Percentiles rank a stretch among this genome's conserved stretches.
Conservation (phyloP, 192 early-diverging fungal genomes). For the Chytriomyces sp. region DNA sequence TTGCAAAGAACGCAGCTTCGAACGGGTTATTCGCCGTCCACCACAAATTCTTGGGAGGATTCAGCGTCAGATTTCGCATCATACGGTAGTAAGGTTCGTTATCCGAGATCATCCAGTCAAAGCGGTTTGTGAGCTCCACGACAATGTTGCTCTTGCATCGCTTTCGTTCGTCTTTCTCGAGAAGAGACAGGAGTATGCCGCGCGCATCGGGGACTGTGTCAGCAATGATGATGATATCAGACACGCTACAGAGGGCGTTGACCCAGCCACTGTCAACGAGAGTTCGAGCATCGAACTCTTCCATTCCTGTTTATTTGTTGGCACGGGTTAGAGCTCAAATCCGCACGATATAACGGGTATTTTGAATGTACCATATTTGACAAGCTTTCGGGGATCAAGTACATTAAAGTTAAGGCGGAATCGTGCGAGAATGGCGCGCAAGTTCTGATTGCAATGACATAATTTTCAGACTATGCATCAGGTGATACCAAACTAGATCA, state of each 20-base stretch:
- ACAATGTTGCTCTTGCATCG: slow-evolving; percentile 9
- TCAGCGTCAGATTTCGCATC: background rate
- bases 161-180: background rate
- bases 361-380: background rate
- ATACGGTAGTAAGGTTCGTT: background rate
- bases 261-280: slow-evolving; percentile 20
- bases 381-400: slow-evolving; percentile 13
- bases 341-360: background rate
- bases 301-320: background rate
- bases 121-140: slow-evolving; percentile 26
- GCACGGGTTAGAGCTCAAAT: background rate
- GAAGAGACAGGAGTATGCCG: slow-evolving; percentile 12
- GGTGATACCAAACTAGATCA: no score
- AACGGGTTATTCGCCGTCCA: slow-evolving; percentile 31
- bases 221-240: slow-evolving; percentile 26
- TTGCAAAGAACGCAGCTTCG: slow-evolving; percentile 4
- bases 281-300: background rate
- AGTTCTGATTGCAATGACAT: no score
- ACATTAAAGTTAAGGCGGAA: slow-evolving; percentile 9
- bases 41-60: slow-evolving; percentile 18
- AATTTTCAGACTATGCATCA: no score
- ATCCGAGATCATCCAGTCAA: slow-evolving; percentile 22
- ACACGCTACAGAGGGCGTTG: background rate
- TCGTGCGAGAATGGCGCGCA: background rate
- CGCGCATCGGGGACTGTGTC: slow-evolving; percentile 31